A percentile compares a stretch with the other conserved stretches of the same genome.
phyloP scores from a whole-genome alignment of 192 early-diverging fungal genomes.

The Gorgonomyces haynaldii region DNA sequence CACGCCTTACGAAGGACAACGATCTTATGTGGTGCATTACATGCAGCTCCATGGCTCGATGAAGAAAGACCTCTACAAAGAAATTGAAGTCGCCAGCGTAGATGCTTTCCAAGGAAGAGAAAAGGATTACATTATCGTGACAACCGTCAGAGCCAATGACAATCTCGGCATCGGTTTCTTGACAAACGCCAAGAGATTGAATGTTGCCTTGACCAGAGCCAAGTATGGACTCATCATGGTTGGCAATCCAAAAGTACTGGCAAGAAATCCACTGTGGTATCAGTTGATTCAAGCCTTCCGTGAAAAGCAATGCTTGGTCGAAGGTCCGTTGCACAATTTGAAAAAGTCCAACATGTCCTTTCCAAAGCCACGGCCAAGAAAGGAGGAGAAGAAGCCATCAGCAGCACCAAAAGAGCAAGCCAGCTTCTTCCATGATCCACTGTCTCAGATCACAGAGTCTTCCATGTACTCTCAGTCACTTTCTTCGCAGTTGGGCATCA shows the following conservation, averaged over 20 bases:
- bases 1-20: conserved; percentile 98
- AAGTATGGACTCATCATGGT: conserved; percentile 89
- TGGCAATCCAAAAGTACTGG: conserved; percentile 91
- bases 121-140: conserved; percentile 98
- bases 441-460: conserved; percentile 13
- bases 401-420: too few relatives aligned
- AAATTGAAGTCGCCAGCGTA: conserved; percentile 96
- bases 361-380: conserved; percentile 22
- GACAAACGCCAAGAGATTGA: conserved; percentile 65
- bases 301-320: conserved; percentile 76
- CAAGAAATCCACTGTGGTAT: conserved; percentile 91
- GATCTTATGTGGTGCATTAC: conserved; percentile 86
- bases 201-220: conserved; percentile 86
- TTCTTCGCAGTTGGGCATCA: too few relatives aligned
- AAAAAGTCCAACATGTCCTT: conserved; percentile 86
- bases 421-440: conserved; percentile 18
- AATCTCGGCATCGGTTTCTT: conserved; percentile 94
- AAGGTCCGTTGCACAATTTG: conserved; percentile 81
- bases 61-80: conserved; percentile 91
- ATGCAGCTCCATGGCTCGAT: conserved; percentile 90
- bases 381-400: conserved; percentile 2
- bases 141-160: conserved; percentile 94
- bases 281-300: conserved; percentile 91
- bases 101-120: conserved; percentile 99
- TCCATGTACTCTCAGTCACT: conserved; percentile 18